Evolutionary conservation across 2,329 filamentous ascomycete genomes (phyloP), one percentile per base, ranked within the genome.

Genomic region (Aspergillus floridensis): DNA sequence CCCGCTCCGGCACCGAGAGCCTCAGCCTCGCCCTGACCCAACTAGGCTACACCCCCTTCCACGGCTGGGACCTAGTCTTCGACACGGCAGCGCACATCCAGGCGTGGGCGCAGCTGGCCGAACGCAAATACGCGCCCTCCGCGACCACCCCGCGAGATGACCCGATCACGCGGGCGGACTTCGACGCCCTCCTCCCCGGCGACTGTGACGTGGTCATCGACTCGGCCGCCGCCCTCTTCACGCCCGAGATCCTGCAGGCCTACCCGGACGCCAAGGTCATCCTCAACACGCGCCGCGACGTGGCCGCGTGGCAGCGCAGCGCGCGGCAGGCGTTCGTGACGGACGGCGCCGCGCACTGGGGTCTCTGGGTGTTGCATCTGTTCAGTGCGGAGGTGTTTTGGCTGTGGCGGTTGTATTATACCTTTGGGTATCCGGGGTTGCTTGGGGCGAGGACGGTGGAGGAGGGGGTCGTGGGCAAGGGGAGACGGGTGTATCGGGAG

Each of bases 251-350:
- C 0, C 62, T 76, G 10, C 53, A 60, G 4, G 68, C 71, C 1
- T 78, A 77, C 51, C 76, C 76, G 0, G 63, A 72, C 3, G 64
- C 65, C 0, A 68, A 66, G 22, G 59, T 67, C 11, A 64, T 65
- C 44, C 56, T 65, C 2, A 67, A 67, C 22, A 46, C 56, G 2
- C 60, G 65, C 5, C 55, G 7, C 1, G 62, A 66, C 29, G 47
- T 63, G 2, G 64, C 67, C 11, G 41, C 51, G 3, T 66, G 63
- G 65, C 53, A 68, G 31, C 19, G n/a, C 12, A 63, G 63, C 11
- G 52, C 55, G n/a, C 61, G 60, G 12, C 64, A 63, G 57, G 62
- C 63, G 1, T 63, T 65, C 21, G 63, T 63, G 19, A 63, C 63
- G 11, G 24, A 16, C 0, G 61, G 65, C 21, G 60, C 60, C 0